These are phyloP conservation scores for Collybia sp. DNA, from an alignment of 768 basidiomycete species.

Conservation along the genomic window DNA sequence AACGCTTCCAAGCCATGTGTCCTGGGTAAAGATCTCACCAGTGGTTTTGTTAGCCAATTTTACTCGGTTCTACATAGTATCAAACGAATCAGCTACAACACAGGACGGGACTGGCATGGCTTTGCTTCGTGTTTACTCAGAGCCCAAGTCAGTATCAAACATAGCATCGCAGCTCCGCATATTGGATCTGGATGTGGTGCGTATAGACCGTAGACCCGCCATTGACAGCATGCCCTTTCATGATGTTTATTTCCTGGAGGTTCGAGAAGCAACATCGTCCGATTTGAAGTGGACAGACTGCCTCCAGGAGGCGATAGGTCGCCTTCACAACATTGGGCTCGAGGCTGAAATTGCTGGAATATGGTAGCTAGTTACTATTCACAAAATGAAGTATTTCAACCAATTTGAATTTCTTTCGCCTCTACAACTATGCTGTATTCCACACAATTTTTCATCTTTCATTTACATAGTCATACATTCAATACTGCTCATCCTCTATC, in stretches of 20 bases:
- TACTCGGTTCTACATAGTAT: constrained; percentile 66
- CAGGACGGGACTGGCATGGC: neutral
- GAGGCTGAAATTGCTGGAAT: constrained; percentile 38
- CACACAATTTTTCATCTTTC: neutral
- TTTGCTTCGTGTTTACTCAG: too few species aligned
- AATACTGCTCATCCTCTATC: constrained; percentile 9
- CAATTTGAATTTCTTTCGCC: neutral
- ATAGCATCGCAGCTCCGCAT: constrained; percentile 23
- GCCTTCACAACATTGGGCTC: constrained; percentile 26
- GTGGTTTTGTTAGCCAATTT: constrained; percentile 44
- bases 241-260: constrained; percentile 63
- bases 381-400: neutral
- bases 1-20: neutral
- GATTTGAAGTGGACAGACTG: constrained; percentile 20
- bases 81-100: constrained; percentile 23
- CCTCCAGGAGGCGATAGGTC: constrained; percentile 29
- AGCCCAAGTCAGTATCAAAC: neutral
- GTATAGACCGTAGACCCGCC: constrained; percentile 66
- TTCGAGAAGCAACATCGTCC: constrained; percentile 21
- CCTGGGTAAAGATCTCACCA: neutral
- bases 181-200: constrained; percentile 39
- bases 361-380: constrained; percentile 27
- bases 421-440: neutral
- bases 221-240: constrained; percentile 40
- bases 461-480: neutral